Evolutionary conservation across 75 land plant genomes (phyloP).

Genomic region (Chamaecyparis obtusa): DNA sequence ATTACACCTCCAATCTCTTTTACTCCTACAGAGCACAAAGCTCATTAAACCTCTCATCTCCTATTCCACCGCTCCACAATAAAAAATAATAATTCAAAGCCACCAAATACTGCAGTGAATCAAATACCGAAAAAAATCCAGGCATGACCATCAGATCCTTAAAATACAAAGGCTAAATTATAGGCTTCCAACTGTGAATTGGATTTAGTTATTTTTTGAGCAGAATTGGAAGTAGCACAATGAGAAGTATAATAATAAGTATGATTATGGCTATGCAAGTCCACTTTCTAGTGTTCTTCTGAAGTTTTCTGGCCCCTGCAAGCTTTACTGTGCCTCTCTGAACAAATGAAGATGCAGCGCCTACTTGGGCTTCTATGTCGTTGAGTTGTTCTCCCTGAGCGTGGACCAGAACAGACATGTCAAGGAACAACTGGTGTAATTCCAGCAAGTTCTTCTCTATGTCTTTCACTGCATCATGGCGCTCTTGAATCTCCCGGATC

Average conservation of each 20-base stretch:
- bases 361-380: constrained; percentile 49
- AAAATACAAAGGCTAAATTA: not conserved
- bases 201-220: constrained; percentile 1
- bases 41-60: not conserved
- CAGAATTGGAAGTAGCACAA: constrained; percentile 30
- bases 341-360: constrained; percentile 36
- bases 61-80: not conserved
- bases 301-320: constrained; percentile 26
- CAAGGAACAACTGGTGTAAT: constrained; percentile 56
- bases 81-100: not conserved
- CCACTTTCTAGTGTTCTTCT: constrained; percentile 51
- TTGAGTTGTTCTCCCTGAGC: constrained; percentile 53
- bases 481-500: constrained; percentile 41
- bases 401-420: constrained; percentile 66
- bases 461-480: constrained; percentile 22
- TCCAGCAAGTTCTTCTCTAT: constrained; percentile 34
- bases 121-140: not conserved
- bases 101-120: not conserved
- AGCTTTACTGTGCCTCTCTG: constrained; percentile 39
- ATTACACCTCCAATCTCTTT: not conserved
- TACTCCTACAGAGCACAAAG: not conserved
- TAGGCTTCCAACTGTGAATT: not conserved
- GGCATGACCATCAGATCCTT: not conserved
- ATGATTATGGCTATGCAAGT: constrained; percentile 40
- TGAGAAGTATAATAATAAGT: constrained; percentile 30